Evolutionary conservation across 306 rosid genomes (phyloP).

Genomic region (Medicago lupulina): DNA sequence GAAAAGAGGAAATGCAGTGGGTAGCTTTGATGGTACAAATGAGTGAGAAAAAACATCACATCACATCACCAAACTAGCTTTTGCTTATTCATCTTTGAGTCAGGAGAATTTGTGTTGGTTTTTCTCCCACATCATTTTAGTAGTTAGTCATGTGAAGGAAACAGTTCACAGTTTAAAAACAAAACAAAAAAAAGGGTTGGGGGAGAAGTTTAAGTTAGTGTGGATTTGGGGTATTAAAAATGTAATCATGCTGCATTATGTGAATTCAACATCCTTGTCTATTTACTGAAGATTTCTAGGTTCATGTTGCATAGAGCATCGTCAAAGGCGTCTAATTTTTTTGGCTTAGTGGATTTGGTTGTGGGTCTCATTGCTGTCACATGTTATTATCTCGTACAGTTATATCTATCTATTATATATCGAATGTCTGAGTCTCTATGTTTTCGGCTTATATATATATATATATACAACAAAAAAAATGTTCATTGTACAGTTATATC

Average conservation of each 20-base stretch:
- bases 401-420: constrained; percentile 60
- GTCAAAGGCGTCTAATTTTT: constrained; percentile 63
- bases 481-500: constrained; percentile 35
- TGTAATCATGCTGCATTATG: constrained; percentile 48
- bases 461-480: background rate
- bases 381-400: constrained; percentile 51
- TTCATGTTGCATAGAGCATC: constrained; percentile 52
- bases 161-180: constrained; percentile 33
- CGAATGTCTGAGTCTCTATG: constrained; percentile 67
- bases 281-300: constrained; percentile 58
- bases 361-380: constrained; percentile 66
- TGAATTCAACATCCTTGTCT: constrained; percentile 53
- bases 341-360: constrained; percentile 68
- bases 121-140: constrained; percentile 46
- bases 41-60: constrained; percentile 53
- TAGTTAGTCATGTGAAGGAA: constrained; percentile 46
- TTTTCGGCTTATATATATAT: constrained; percentile 63
- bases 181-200: background rate
- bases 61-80: constrained; percentile 29
- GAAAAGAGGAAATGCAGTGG: constrained; percentile 76
- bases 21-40: constrained; percentile 88
- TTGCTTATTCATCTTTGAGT: constrained; percentile 49
- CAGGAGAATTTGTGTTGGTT: constrained; percentile 55
- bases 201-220: constrained; percentile 30
- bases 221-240: constrained; percentile 61